Evolutionary conservation across 2,329 filamentous ascomycete genomes (phyloP), one percentile per base, ranked within the genome.

Genomic region (Alternaria tenuissima): DNA sequence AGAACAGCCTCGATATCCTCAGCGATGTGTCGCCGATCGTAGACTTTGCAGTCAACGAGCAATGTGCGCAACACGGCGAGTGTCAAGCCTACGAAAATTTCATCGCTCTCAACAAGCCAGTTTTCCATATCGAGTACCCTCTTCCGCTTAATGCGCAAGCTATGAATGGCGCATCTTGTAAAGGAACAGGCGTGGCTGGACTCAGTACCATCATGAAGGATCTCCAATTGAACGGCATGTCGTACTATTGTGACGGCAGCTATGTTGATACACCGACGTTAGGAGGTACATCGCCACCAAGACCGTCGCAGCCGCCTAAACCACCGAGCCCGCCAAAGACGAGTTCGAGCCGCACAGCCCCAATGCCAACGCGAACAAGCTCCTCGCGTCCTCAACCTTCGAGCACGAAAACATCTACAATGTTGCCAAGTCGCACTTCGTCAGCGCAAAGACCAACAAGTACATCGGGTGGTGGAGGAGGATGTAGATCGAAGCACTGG

Each of bases 201-300:
- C 89, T 90, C 71, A 89, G 87, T 61, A 89, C 85, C 6, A 80
- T 90, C 9, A 81, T 91, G 59, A 91, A 91, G 80, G 85, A 86
- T 66, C 84, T 88, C 81, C 73, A 84, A 41, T 76, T 91, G 51
- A 84, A 89, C 61, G 85, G 85, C 1, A 88, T 85, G 82, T 83
- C 87, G 6, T 75, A 86, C 71, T 86, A 84, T 63, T 90, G 88
- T 48, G 70, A 76, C 64, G 72, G 73, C 0, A 67, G 65, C 36
- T 52, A 60, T 52, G 72, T 69, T n/a, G 64, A 74, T 52, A 76
- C 74, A 8, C 70, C 73, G 3, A 71, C 71, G 7, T 65, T 70
- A n/a, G 67, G 67, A 12, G 69, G 69, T 7, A 64, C 66, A 12
- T 49, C 46, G 7, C 30, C 46, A 24, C 20, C 20, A 42, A 16